Evolutionary conservation across 169 alveolate genomes (phyloP).

Genomic region (Plasmodium inui): DNA sequence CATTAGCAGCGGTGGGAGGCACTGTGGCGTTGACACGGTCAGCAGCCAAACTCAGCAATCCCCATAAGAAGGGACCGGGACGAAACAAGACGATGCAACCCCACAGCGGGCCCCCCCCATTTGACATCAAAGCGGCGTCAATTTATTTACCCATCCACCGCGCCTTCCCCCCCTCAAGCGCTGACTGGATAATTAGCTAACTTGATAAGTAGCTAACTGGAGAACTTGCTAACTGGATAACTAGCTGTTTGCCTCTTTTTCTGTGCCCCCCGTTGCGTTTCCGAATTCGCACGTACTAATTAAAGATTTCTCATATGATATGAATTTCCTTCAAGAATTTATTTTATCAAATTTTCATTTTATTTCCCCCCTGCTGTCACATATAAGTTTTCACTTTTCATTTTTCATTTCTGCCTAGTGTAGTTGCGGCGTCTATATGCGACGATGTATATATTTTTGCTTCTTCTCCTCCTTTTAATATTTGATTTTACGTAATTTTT

Average conservation of each 20-base stretch:
- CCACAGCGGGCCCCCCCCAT: background rate
- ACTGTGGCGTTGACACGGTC: background rate
- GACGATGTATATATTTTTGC: background rate
- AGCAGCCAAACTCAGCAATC: background rate
- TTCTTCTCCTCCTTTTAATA: background rate
- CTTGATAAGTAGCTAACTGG: background rate
- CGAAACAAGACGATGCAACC: background rate
- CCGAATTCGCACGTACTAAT: background rate
- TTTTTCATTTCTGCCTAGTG: background rate
- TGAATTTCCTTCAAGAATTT: background rate
- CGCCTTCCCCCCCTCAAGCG: background rate
- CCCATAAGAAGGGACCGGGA: background rate
- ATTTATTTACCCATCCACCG: too few species aligned
- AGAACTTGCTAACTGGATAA: background rate
- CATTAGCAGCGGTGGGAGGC: too few species aligned
- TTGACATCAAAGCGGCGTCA: too few species aligned
- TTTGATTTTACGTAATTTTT: conserved; percentile 2
- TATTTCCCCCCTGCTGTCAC: background rate
- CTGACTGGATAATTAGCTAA: background rate
- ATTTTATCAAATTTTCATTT: background rate
- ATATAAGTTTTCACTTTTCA: background rate
- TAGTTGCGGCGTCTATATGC: background rate
- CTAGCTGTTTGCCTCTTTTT: background rate
- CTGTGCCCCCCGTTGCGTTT: background rate
- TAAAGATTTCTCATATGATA: background rate